These are phyloP conservation scores for Beauveria medogensis DNA, from an alignment of 2,329 filamentous ascomycete species.

Conservation along the genomic window DNA sequence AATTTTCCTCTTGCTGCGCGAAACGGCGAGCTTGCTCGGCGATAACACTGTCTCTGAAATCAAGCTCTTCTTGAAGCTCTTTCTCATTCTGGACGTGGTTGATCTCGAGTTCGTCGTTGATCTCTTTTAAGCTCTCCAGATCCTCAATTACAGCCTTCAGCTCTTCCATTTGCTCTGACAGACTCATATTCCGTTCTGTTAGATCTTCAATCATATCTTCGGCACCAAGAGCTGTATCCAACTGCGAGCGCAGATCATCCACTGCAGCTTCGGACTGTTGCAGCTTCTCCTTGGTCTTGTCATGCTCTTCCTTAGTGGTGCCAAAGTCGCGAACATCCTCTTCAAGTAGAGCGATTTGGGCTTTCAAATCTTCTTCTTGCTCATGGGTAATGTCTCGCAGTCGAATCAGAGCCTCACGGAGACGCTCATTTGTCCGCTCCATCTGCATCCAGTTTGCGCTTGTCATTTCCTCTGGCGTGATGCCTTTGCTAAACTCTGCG, in stretches of 20 bases:
- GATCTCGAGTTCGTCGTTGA: conserved; percentile 88
- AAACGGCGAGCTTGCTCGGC: conserved; percentile 70
- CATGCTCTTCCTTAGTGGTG: conserved; percentile 60
- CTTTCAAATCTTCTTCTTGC: conserved; percentile 69
- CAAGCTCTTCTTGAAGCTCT: conserved; percentile 88
- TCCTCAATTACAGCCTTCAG: conserved; percentile 77
- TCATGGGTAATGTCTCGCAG: conserved; percentile 83
- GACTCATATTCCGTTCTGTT: conserved; percentile 75
- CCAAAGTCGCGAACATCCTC: conserved; percentile 63
- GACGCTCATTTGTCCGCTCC: conserved; percentile 80
- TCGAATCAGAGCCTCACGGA: conserved; percentile 76
- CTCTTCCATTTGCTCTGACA: conserved; percentile 77
- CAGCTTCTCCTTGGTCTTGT: conserved; percentile 64
- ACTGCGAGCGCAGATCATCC: conserved; percentile 80
- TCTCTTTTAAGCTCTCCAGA: conserved; percentile 79
- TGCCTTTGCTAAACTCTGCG: conserved; percentile 70
- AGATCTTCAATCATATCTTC: conserved; percentile 94
- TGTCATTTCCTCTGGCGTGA: conserved; percentile 79
- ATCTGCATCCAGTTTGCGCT: conserved; percentile 86
- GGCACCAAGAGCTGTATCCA: conserved; percentile 79
- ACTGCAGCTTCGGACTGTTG: conserved; percentile 64
- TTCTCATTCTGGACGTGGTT: conserved; percentile 91
- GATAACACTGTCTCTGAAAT: conserved; percentile 77
- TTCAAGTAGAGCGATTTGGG: conserved; percentile 66
- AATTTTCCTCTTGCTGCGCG: conserved; percentile 66